Conservation (phyloP, 331 rosid species). For the Cucumis variabilis region DNA sequence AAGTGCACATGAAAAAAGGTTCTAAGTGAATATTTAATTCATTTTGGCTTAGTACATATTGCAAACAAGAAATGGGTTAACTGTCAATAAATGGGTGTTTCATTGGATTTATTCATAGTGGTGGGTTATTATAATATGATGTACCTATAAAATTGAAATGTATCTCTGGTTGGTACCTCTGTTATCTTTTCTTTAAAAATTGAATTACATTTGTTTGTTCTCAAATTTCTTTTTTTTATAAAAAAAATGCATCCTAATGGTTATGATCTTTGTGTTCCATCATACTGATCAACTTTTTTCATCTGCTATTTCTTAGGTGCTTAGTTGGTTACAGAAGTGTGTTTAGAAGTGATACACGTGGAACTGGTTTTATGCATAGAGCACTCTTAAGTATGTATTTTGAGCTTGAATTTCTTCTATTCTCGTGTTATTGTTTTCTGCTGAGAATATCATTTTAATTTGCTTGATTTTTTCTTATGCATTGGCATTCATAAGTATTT, state of each 20-base stretch:
- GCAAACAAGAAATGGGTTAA: neutral
- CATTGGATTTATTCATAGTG: neutral
- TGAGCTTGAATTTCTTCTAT: conserved; percentile 17
- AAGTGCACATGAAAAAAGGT: conserved; percentile 86
- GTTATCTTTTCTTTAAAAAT: neutral
- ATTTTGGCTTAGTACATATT: neutral
- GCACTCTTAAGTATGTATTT: conserved; percentile 78
- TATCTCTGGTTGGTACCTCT: neutral
- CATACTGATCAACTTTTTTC: neutral
- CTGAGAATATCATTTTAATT: neutral
- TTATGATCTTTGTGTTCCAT: conserved; percentile 4
- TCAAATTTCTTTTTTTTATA: neutral
- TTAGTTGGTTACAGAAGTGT: conserved; percentile 93
- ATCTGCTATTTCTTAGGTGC: conserved; percentile 70
- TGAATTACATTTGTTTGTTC: conserved; percentile 48
- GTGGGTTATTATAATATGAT: conserved; percentile 10
- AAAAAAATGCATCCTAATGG: neutral
- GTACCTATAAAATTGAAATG: neutral
- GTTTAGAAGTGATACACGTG: conserved; percentile 68
- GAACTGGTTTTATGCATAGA: conserved; percentile 99
- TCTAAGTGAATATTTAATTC: conserved; percentile 68
- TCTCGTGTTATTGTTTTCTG: neutral
- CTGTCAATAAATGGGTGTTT: conserved; percentile 5
- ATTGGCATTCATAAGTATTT: too few relatives aligned
- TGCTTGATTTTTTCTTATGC: neutral